Conservation (phyloP, 1,284 basidiomycete species). For the Tilletiopsis washingtonensis region DNA sequence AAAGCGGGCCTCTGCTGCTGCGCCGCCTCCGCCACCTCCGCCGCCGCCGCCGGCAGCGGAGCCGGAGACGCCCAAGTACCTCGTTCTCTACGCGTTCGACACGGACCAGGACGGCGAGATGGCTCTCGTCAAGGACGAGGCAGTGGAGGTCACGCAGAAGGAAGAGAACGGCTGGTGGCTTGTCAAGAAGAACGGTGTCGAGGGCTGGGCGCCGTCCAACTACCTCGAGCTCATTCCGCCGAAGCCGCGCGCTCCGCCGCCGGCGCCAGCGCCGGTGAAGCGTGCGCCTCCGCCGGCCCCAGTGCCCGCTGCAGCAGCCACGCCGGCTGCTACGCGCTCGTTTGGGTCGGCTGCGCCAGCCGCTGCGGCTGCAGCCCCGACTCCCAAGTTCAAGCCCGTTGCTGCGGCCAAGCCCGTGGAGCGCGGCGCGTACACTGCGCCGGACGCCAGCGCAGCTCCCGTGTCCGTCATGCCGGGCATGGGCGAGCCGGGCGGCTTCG, state of each 20-base stretch:
- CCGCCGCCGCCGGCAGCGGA: slow-evolving; percentile 53
- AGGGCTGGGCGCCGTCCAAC: slow-evolving; percentile 96
- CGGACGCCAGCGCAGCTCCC: slow-evolving; percentile 47
- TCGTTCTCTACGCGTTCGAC: slow-evolving; percentile 61
- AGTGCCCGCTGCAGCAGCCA: slow-evolving; percentile 54
- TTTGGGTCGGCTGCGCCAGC: slow-evolving; percentile 32
- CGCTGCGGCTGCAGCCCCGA: slow-evolving; percentile 42
- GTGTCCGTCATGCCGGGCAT: slow-evolving; percentile 49
- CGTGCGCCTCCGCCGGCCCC: slow-evolving; percentile 48
- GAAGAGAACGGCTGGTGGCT: slow-evolving; percentile 69
- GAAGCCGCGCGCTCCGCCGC: slow-evolving; percentile 29
- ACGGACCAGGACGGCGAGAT: slow-evolving; percentile 83
- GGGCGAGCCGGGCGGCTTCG: slow-evolving; percentile 48
- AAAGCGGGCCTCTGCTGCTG: slow-evolving; percentile 44
- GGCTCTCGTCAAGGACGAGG: slow-evolving; percentile 77
- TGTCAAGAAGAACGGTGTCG: slow-evolving; percentile 70
- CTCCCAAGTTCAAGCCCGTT: slow-evolving; percentile 51
- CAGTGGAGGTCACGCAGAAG: slow-evolving; percentile 86
- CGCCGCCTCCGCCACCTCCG: too few species aligned
- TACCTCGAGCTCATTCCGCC: slow-evolving; percentile 62
- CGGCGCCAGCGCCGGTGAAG: slow-evolving; percentile 24
- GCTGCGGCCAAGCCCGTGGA: slow-evolving; percentile 45
- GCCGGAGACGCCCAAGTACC: slow-evolving; percentile 68
- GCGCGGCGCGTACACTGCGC: slow-evolving; percentile 17
- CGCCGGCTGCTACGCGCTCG: slow-evolving; percentile 41